Evolutionary conservation across 169 alveolate species (phyloP).

Genomic region (Amoebophrya sp.): DNA sequence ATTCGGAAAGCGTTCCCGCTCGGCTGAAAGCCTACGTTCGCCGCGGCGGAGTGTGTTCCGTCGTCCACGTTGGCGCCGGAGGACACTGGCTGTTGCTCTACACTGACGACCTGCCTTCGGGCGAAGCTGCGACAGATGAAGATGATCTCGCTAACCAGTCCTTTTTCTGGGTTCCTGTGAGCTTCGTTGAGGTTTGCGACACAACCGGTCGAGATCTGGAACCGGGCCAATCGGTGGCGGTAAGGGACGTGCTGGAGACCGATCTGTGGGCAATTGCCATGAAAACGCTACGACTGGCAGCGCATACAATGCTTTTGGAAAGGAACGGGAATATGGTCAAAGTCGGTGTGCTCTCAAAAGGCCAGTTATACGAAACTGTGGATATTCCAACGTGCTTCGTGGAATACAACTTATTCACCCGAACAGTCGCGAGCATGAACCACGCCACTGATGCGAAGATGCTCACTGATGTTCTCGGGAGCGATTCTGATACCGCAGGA

Average conservation of each 20-base stretch:
- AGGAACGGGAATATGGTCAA: not conserved
- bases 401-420: not conserved
- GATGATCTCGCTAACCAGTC: not conserved
- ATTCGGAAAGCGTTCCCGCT: too few species aligned
- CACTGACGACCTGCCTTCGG: too few species aligned
- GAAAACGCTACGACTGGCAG: not conserved
- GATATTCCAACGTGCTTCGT: not conserved
- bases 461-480: too few species aligned
- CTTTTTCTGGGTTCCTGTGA: not conserved
- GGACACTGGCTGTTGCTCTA: not conserved
- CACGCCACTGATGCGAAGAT: not conserved
- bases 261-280: not conserved
- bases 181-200: not conserved
- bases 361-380: not conserved
- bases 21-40: not conserved
- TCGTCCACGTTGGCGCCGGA: not conserved
- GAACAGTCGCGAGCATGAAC: not conserved
- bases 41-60: not conserved
- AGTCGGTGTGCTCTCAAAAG: not conserved
- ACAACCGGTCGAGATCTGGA: not conserved
- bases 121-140: not conserved
- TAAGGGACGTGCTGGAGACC: not conserved
- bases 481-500: too few species aligned
- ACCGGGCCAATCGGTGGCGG: not conserved
- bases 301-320: not conserved